These are phyloP conservation scores for Ramalina peruviana DNA, from an alignment of 495 filamentous ascomycete genomes.

Conservation along the genomic window DNA sequence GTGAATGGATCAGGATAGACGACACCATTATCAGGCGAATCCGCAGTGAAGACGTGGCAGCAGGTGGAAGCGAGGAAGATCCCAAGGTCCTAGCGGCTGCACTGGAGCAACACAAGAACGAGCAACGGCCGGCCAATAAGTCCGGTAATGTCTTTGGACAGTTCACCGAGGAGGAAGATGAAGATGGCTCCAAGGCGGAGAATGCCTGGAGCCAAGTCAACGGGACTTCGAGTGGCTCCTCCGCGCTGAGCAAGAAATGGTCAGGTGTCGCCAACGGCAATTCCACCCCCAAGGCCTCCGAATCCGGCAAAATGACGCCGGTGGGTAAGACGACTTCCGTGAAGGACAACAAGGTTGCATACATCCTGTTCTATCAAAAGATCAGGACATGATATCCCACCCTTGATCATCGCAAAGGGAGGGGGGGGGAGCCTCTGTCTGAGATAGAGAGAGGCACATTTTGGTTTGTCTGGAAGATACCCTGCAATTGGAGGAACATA, in stretches of 20 bases:
- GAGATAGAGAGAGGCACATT: no score
- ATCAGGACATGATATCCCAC: conserved; percentile 22
- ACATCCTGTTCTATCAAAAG: conserved; percentile 87
- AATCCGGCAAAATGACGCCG: conserved; percentile 45
- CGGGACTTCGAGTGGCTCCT: conserved; percentile 27
- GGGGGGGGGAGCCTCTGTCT: no score
- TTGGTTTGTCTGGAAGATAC: no score
- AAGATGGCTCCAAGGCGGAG: conserved; percentile 41
- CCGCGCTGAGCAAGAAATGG: conserved; percentile 40
- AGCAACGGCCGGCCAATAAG: conserved; percentile 27
- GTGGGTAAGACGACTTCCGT: conserved; percentile 46
- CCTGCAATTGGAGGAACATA: no score
- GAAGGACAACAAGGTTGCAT: conserved; percentile 92
- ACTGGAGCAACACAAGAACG: conserved; percentile 49
- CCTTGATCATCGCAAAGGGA: no score
- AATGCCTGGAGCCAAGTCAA: conserved; percentile 79
- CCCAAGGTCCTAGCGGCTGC: conserved; percentile 52
- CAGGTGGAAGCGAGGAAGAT: conserved; percentile 69
- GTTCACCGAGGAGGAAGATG: conserved; percentile 50
- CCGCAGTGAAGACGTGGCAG: conserved; percentile 78
- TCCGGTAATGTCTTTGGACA: conserved; percentile 52
- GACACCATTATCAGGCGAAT: conserved; percentile 84
- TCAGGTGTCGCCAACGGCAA: conserved; percentile 50
- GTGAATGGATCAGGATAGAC: conserved; percentile 91
- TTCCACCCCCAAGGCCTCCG: conserved; percentile 33